phyloP scores from a whole-genome alignment of 345 rosid species.

The Boechera stricta region DNA sequence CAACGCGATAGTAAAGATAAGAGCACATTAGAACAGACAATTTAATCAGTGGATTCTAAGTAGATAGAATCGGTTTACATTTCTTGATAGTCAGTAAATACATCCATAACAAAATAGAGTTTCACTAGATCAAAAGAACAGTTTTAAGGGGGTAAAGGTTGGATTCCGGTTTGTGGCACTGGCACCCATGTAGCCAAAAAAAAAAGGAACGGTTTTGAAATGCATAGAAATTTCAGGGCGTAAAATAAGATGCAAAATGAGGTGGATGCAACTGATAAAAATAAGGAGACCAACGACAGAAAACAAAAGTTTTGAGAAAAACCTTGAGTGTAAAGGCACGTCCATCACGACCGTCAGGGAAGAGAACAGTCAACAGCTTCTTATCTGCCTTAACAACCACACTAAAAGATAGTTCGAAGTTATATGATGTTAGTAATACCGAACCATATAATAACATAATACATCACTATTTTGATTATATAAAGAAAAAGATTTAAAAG shows the following conservation, averaged over 20 bases:
- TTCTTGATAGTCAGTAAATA: background rate
- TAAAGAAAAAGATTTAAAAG: constrained; percentile 16
- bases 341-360: constrained; percentile 97
- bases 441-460: constrained; percentile 11
- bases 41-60: background rate
- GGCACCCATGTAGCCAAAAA: background rate
- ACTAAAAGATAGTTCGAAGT: constrained; percentile 54
- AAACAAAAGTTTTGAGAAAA: constrained; percentile 26
- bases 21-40: background rate
- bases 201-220: constrained; percentile 2
- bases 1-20: background rate
- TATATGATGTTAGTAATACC: constrained; percentile 41
- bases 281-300: constrained; percentile 4
- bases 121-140: background rate
- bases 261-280: constrained; percentile 11
- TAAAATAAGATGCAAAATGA: constrained; percentile 20
- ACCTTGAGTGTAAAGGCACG: constrained; percentile 98
- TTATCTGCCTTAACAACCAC: constrained; percentile 97
- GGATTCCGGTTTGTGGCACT: background rate
- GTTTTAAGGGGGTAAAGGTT: background rate
- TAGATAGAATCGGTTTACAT: background rate
- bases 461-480: constrained; percentile 31
- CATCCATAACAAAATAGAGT: background rate
- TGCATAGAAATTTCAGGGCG: background rate
- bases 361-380: constrained; percentile 91